These are phyloP conservation scores for Candida sakaeoensis DNA, from an alignment of 805 yeast species.

Conservation along the genomic window DNA sequence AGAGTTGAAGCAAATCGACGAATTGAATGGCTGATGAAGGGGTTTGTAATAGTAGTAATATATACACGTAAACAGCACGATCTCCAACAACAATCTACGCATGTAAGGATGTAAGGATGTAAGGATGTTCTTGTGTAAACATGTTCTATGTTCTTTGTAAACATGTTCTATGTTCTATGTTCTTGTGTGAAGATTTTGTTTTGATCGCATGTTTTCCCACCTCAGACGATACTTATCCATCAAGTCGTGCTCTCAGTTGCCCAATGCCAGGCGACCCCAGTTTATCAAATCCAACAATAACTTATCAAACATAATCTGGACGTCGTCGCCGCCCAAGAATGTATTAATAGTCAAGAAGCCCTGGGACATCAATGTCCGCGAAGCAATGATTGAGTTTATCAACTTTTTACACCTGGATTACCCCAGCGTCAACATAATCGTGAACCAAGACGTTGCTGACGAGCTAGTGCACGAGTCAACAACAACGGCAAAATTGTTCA, in stretches of 20 bases:
- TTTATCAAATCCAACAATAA: constrained; percentile 54
- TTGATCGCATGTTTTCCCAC: too few relatives aligned
- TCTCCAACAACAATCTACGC: too few relatives aligned
- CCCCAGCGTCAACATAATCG: constrained; percentile 74
- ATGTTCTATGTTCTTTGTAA: too few relatives aligned
- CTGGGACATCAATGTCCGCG: constrained; percentile 59
- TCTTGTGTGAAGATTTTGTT: too few relatives aligned
- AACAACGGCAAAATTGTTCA: constrained; percentile 4
- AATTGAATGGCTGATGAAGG: neutral
- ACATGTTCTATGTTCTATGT: too few relatives aligned
- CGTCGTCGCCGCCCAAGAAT: constrained; percentile 61
- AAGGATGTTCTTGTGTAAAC: too few relatives aligned
- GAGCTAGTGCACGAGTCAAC: constrained; percentile 46
- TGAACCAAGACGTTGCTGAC: constrained; percentile 68
- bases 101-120: too few relatives aligned
- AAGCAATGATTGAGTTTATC: constrained; percentile 65
- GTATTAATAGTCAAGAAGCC: constrained; percentile 84
- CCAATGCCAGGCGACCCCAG: constrained; percentile 38
- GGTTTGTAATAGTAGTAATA: neutral
- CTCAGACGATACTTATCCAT: constrained; percentile 9
- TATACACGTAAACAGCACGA: too few relatives aligned
- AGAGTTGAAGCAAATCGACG: constrained; percentile 4
- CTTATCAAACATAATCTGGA: constrained; percentile 65
- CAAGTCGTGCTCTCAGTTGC: constrained; percentile 14
- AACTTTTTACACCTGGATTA: constrained; percentile 56